Evolutionary conservation across 768 basidiomycete species (phyloP).

Genomic region (Holtermanniella nyarrowii): DNA sequence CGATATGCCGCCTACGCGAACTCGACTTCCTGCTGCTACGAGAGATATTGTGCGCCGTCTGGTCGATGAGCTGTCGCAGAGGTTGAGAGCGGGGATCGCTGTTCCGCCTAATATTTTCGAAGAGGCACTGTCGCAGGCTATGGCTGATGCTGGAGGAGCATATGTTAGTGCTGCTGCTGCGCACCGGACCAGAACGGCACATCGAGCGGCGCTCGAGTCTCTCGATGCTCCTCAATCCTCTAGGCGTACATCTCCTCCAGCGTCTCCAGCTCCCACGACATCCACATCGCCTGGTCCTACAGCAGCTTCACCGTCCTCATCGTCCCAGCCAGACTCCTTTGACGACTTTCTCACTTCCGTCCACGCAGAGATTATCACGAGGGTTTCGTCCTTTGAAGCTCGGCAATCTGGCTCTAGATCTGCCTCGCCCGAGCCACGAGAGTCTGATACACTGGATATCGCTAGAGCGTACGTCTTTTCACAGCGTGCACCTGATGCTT

Average conservation of each 20-base stretch:
- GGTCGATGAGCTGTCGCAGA: neutral
- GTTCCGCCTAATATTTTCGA: neutral
- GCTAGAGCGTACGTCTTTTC: neutral
- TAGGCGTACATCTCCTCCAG: neutral
- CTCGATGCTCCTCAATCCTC: too few species aligned
- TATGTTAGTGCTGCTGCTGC: neutral
- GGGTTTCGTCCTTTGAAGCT: neutral
- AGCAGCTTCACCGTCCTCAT: constrained; percentile 1
- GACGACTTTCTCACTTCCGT: neutral
- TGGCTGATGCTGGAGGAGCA: constrained; percentile 1
- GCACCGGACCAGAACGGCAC: neutral
- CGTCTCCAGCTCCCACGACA: neutral
- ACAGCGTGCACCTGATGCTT: neutral
- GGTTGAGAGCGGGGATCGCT: neutral
- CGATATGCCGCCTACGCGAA: neutral
- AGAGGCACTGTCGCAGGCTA: neutral
- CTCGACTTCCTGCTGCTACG: neutral
- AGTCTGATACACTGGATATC: neutral
- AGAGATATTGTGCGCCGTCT: neutral
- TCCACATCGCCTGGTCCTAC: constrained; percentile 1
- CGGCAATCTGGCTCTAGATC: neutral
- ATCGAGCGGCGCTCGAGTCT: neutral
- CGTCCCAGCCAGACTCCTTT: neutral
- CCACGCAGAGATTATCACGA: neutral
- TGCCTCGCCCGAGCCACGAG: neutral